Evolutionary conservation across 371 early-diverging fungal species (phyloP).

Genomic region (Mucor indicus): DNA sequence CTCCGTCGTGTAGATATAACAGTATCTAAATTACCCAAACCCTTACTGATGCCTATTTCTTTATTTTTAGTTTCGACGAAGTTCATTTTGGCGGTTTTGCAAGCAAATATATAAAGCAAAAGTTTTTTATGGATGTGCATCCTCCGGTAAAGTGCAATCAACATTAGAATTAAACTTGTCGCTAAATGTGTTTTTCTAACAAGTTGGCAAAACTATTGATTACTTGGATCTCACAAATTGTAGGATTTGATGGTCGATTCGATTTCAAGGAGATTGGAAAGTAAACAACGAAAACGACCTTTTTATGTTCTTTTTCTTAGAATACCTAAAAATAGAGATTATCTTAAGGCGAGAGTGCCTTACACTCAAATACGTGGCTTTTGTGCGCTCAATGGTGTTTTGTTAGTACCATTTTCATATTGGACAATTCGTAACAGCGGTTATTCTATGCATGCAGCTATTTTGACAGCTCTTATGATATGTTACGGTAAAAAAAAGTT

Average conservation of each 20-base stretch:
- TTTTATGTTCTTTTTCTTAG: neutral
- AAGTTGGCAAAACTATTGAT: constrained; percentile 94
- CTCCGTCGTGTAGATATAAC: constrained; percentile 8
- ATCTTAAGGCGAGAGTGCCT: constrained; percentile 32
- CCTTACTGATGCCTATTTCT: constrained; percentile 72
- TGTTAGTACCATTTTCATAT: constrained; percentile 42
- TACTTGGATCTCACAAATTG: constrained; percentile 64
- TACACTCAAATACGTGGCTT: constrained; percentile 39
- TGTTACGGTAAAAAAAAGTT: constrained; percentile 33
- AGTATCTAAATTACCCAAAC: constrained; percentile 52
- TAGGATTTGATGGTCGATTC: constrained; percentile 86
- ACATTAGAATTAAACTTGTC: no score
- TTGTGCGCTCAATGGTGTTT: constrained; percentile 33
- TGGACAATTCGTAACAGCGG: constrained; percentile 37
- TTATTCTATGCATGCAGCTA: constrained; percentile 29
- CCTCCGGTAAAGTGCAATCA: constrained; percentile 22
- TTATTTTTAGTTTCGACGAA: constrained; percentile 85
- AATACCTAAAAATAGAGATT: constrained; percentile 22
- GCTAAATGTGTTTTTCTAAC: neutral
- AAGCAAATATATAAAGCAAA: constrained; percentile 82
- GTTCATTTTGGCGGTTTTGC: constrained; percentile 99
- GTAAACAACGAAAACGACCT: constrained; percentile 31
- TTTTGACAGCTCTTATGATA: constrained; percentile 39
- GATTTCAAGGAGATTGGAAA: constrained; percentile 88
- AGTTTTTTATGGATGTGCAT: constrained; percentile 95